Evolutionary conservation across 805 yeast genomes (phyloP), one percentile per base, ranked within the genome.

Genomic region (Saccharomyces jurei): DNA sequence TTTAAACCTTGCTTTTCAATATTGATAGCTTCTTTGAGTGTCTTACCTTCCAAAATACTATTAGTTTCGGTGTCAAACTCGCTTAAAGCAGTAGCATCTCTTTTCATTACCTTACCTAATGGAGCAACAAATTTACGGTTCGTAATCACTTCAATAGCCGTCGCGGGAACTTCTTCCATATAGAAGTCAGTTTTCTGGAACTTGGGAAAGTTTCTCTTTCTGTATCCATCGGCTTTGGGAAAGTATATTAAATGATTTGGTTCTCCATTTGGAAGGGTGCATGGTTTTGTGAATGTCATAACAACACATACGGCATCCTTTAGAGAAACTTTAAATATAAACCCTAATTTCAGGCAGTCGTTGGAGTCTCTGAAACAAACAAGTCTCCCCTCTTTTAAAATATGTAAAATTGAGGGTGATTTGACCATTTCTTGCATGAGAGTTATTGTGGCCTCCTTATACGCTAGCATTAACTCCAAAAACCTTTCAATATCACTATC

Each of bases 311-410:
- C 55, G 14, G 60, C 60, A 29, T 57, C 60, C 46, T 59, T 66
- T 29, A 64, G 57, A 50, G 60, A 62, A 48, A 59, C 62, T 63
- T 75, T 81, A 41, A 80, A 73, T 27, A 84, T 70, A 54, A 85
- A 77, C 4, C 90, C 95, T 17, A 68, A 50, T 51, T 64, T 63
- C 9, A 59, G 61, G 14, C 68, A 65, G 3, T 70, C 76, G 6
- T 72, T 64, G 4, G 67, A 66, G 63, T 83, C 84, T 56, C 81
- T 76, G 66, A 73, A 89, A 5, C 84, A 75, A 52, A 87, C 62
- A 50, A 86, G 64, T 56, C 86, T 74, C 2, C 91, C 92, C 1
- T 70, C 64, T 52, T 70, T 74, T 51, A 87, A 68, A 21, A 76
- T 69, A 32, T 75, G 74, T 53, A 80, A 75, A n/a, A 80, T 70